Evolutionary conservation across 805 yeast genomes (phyloP).

Genomic region (Scheffersomyces stipitis): DNA sequence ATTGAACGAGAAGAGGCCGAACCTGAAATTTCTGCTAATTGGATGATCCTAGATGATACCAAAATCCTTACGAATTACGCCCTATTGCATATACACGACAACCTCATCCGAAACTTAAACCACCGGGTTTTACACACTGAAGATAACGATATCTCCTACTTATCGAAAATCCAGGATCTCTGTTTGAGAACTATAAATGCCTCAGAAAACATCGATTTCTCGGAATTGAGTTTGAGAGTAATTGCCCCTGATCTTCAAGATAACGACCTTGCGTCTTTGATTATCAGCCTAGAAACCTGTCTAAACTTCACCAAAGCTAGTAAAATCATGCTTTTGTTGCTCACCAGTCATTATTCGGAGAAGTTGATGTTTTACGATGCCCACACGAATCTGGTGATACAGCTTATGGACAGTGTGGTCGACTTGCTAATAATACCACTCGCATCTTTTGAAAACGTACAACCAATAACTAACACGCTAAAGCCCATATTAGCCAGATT

Average conservation of each 20-base stretch:
- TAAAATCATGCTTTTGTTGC: constrained; percentile 37
- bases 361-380: constrained; percentile 47
- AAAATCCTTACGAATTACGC: constrained; percentile 1
- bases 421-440: constrained; percentile 27
- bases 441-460: constrained; percentile 3
- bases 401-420: constrained; percentile 33
- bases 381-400: constrained; percentile 40
- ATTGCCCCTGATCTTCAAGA: too few species aligned
- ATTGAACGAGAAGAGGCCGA: constrained; percentile 4
- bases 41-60: constrained; percentile 2
- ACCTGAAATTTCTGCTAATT: constrained; percentile 20
- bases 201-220: constrained; percentile 16
- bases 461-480: constrained; percentile 4
- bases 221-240: too few species aligned
- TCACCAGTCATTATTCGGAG: constrained; percentile 41
- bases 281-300: too few species aligned
- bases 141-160: constrained; percentile 12
- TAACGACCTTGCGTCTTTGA: too few species aligned
- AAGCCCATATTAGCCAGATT: constrained; percentile 10
- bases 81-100: constrained; percentile 16
- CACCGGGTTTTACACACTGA: constrained; percentile 12
- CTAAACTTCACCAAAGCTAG: constrained; percentile 34
- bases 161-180: constrained; percentile 23
- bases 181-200: constrained; percentile 24
- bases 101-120: constrained; percentile 25